Evolutionary conservation across 345 rosid genomes (phyloP).

Genomic region (Arabis alpina): DNA sequence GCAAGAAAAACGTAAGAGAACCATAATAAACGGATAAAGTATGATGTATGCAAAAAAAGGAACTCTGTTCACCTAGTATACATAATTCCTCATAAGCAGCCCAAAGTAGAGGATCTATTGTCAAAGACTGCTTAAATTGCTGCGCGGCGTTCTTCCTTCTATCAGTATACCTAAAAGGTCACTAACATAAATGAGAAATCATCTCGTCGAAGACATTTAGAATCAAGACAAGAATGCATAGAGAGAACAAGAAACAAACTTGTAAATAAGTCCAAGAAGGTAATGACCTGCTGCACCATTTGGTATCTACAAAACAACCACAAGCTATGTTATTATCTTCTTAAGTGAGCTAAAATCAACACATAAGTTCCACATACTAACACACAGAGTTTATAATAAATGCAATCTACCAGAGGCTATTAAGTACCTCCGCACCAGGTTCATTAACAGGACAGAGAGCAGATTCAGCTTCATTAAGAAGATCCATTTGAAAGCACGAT

Average conservation of each 20-base stretch:
- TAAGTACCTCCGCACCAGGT: constrained; percentile 76
- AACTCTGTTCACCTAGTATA: constrained; percentile 64
- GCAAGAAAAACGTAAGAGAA: constrained; percentile 17
- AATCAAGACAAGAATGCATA: constrained; percentile 16
- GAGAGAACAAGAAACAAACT: constrained; percentile 51
- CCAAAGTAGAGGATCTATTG: constrained; percentile 93
- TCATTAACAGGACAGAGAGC: constrained; percentile 85
- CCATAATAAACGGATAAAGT: constrained; percentile 9
- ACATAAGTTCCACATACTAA: constrained; percentile 20
- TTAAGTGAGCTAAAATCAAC: constrained; percentile 2
- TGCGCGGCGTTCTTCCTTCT: constrained; percentile 78
- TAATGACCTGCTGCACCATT: constrained; percentile 98
- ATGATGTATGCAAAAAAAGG: constrained; percentile 19
- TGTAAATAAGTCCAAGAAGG: constrained; percentile 95
- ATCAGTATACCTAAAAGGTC: constrained; percentile 80
- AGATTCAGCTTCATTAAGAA: constrained; percentile 90
- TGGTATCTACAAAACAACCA: constrained; percentile 66
- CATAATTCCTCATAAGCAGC: constrained; percentile 95
- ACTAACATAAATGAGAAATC: constrained; percentile 27
- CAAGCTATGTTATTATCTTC: constrained; percentile 2
- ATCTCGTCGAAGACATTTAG: constrained; percentile 14
- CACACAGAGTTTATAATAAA: constrained; percentile 7
- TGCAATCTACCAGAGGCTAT: constrained; percentile 28
- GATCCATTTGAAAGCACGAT: constrained; percentile 97
- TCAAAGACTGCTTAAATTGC: constrained; percentile 84